These are phyloP conservation scores for Lepidium didymum DNA, from an alignment of 345 rosid species.

Conservation along the genomic window DNA sequence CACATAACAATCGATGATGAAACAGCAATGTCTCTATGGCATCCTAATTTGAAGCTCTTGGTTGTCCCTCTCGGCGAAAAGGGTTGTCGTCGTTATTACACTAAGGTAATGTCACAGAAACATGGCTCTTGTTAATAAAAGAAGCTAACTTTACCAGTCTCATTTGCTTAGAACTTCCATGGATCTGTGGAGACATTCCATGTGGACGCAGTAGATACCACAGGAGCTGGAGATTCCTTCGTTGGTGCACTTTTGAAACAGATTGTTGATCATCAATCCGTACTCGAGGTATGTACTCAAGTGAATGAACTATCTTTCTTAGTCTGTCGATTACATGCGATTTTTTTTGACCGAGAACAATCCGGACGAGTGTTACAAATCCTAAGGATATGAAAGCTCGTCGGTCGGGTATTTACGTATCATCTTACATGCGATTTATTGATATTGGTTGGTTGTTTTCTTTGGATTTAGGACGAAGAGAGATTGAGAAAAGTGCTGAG, in stretches of 20 bases:
- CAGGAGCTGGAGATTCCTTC: conserved; percentile 96
- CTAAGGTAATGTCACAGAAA: conserved; percentile 23
- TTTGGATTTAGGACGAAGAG: conserved; percentile 47
- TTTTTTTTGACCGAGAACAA: neutral
- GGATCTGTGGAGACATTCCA: conserved; percentile 72
- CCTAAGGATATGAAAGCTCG: too few species aligned
- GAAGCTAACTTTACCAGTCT: too few species aligned
- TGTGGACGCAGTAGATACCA: conserved; percentile 76
- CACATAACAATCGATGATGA: conserved; percentile 30
- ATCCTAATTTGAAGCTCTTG: conserved; percentile 50
- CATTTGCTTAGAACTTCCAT: conserved; percentile 44
- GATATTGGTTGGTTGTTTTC: too few species aligned
- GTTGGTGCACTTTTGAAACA: conserved; percentile 76
- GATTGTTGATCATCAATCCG: conserved; percentile 65
- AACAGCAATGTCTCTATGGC: conserved; percentile 28
- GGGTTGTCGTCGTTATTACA: conserved; percentile 53
- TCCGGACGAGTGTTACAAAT: too few species aligned
- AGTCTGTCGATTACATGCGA: neutral
- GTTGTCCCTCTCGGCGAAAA: conserved; percentile 52
- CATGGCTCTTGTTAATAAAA: neutral
- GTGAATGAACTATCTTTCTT: neutral
- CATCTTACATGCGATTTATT: too few species aligned
- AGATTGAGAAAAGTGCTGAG: conserved; percentile 59
- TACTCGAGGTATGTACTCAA: conserved; percentile 36
- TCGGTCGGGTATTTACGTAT: too few species aligned